Base-by-base conservation (phyloP, 2,329 filamentous ascomycete genomes). In the Scedosporium apiospermum region DNA sequence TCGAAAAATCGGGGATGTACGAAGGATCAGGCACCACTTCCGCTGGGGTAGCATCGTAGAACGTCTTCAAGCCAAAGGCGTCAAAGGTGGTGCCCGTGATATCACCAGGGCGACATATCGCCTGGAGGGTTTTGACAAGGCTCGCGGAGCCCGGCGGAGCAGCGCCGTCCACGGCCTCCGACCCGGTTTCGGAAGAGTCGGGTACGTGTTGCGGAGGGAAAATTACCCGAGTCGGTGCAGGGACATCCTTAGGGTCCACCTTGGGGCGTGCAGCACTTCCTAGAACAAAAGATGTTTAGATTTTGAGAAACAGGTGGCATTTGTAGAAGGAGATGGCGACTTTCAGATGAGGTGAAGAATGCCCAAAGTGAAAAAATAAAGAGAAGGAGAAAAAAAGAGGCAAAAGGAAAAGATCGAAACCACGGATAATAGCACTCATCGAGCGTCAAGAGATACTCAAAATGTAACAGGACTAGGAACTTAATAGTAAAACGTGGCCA, bases 41-140 rank as follows among this genome's bases (percentile, higher is more conserved):
- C 61, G 75, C 69, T 12, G 76, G 67, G n/a, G 76, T 68, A 27
- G 76, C 80, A 70, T 86, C 77, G 34, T 77, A 69, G 65, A 78
- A 78, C 66, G 87, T 74, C 67, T 85, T 78, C 38, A 86, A 75
- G 4, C 84, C 83, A 44, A 88, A 76, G 10, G 84, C 83, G 64
- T 80, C 76, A 62, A 88, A 80, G 64, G 86, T 80, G 49, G 76
- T 68, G 51, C 79, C 70, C 30, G 69, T 71, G 63, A 84, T 72
- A 62, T 83, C 80, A 23, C 72, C 70, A 2, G 82, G 80, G 46
- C 85, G 80, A 61, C 83, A 77, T 30, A 85, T 80, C 38, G 72
- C 74, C 68, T 84, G 81, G 41, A 88, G 74, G 51, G 86, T 70
- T 58, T 74, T 70, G 18, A 82, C 76, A 60, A 87, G 69, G 27